These are phyloP conservation scores for Pichia scutulata DNA, from an alignment of 805 yeast species.

Conservation along the genomic window DNA sequence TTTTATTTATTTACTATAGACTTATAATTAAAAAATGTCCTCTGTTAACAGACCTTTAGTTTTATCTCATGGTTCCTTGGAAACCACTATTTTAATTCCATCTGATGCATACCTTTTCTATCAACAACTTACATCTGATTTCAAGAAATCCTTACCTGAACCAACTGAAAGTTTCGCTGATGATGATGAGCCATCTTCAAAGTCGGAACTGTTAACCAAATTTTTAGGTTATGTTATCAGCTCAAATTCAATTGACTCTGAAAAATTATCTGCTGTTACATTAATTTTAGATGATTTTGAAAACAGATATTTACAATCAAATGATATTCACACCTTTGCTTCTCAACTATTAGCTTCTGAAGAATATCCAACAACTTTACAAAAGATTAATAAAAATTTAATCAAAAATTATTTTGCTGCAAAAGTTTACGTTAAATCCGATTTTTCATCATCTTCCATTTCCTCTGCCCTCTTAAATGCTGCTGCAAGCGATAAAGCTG, in stretches of 20 bases:
- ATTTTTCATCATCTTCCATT: conserved; percentile 3
- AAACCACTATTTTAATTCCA: conserved; percentile 83
- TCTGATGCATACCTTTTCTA: conserved; percentile 69
- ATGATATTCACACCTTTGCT: conserved; percentile 86
- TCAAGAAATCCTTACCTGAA: conserved; percentile 65
- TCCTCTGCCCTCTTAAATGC: conserved; percentile 48
- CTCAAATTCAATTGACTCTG: conserved; percentile 21
- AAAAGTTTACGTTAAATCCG: conserved; percentile 24
- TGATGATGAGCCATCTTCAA: conserved; percentile 81
- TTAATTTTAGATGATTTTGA: conserved; percentile 79
- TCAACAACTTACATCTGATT: conserved; percentile 83
- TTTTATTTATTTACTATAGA: background rate
- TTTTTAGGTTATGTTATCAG: conserved; percentile 65
- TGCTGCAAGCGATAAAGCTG: conserved; percentile 48
- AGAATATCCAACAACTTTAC: conserved; percentile 54
- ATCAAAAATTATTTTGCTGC: conserved; percentile 67
- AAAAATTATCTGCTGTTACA: conserved; percentile 50
- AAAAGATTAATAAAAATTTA: conserved; percentile 60
- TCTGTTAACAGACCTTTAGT: conserved; percentile 63
- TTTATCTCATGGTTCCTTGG: conserved; percentile 78
- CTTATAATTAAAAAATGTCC: conserved; percentile 9
- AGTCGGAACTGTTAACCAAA: conserved; percentile 75
- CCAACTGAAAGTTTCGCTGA: conserved; percentile 79
- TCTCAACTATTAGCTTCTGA: conserved; percentile 56
- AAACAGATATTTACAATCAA: conserved; percentile 61